These are phyloP conservation scores for Bruguiera gymnorhiza DNA, from an alignment of 345 rosid species.

Conservation along the genomic window DNA sequence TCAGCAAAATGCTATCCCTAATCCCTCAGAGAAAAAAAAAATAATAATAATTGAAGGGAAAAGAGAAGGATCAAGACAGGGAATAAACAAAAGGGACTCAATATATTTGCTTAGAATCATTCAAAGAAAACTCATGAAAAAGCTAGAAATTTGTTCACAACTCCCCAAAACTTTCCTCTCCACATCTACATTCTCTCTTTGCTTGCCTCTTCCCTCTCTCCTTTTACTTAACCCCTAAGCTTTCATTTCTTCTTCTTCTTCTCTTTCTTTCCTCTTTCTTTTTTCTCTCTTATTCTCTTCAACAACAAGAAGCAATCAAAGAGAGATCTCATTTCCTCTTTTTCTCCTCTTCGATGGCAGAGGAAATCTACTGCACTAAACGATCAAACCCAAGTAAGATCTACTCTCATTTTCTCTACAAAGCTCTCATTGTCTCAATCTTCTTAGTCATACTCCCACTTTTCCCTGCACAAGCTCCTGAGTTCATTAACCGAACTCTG, in stretches of 20 bases:
- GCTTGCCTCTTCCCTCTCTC: neutral
- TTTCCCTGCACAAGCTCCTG: conserved; percentile 82
- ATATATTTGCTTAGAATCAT: conserved; percentile 11
- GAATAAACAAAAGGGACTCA: conserved; percentile 10
- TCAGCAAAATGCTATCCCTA: conserved; percentile 22
- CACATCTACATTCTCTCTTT: neutral
- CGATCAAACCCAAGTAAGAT: conserved; percentile 45
- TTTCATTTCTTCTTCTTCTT: conserved; percentile 26
- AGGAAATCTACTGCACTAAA: conserved; percentile 33
- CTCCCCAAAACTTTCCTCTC: conserved; percentile 19
- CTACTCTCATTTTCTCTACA: conserved; percentile 56
- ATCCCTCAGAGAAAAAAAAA: neutral
- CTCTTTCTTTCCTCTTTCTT: conserved; percentile 11
- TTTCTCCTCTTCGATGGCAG: conserved; percentile 57
- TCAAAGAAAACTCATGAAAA: conserved; percentile 3
- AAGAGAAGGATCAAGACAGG: neutral
- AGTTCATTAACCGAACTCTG: conserved; percentile 64
- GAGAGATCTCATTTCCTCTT: conserved; percentile 11
- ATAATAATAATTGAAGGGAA: neutral
- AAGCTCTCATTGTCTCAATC: conserved; percentile 51
- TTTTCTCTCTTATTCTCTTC: conserved; percentile 21
- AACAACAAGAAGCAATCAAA: conserved; percentile 16
- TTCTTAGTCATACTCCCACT: conserved; percentile 40
- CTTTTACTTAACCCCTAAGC: conserved; percentile 43
- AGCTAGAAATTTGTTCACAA: conserved; percentile 30